Evolutionary conservation across 345 rosid species (phyloP).

Genomic region (Streptanthus diversifolius): DNA sequence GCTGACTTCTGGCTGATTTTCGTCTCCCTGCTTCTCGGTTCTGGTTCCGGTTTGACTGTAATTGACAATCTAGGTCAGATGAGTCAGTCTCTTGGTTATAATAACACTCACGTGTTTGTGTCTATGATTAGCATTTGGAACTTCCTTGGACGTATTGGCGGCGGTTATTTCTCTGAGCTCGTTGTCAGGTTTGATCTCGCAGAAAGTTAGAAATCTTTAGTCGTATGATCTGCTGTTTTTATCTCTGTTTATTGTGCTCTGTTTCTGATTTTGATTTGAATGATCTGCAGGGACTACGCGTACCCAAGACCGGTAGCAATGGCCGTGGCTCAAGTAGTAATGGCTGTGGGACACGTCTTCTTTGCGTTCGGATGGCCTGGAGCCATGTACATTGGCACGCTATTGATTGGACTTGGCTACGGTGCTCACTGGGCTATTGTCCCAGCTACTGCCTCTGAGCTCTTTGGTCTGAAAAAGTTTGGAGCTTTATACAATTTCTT

Average conservation of each 20-base stretch:
- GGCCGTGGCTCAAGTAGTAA: conserved; percentile 76
- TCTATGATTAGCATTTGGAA: conserved; percentile 99
- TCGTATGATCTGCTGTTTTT: not conserved
- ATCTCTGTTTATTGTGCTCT: not conserved
- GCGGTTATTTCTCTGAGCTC: conserved; percentile 94
- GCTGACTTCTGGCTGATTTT: conserved; percentile 96
- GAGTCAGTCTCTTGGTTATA: conserved; percentile 82
- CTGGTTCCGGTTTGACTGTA: conserved; percentile 94
- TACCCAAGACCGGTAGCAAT: conserved; percentile 85
- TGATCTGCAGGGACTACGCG: conserved; percentile 61
- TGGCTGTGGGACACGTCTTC: conserved; percentile 91
- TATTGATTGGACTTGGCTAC: conserved; percentile 86
- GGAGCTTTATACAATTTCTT: conserved; percentile 96
- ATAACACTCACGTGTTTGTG: conserved; percentile 80
- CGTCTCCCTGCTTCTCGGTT: conserved; percentile 77
- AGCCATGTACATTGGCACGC: conserved; percentile 82
- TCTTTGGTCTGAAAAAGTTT: conserved; percentile 90
- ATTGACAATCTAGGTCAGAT: conserved; percentile 98
- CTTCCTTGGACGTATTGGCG: conserved; percentile 93
- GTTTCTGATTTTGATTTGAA: conserved; percentile 6
- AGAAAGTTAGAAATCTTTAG: not conserved
- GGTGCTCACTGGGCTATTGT: conserved; percentile 99
- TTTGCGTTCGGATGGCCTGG: conserved; percentile 94
- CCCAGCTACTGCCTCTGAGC: conserved; percentile 95
- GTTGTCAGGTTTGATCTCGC: conserved; percentile 60